Evolutionary conservation across 2,329 filamentous ascomycete genomes (phyloP), one percentile per base, ranked within the genome.

Genomic region (Botryotinia convoluta): DNA sequence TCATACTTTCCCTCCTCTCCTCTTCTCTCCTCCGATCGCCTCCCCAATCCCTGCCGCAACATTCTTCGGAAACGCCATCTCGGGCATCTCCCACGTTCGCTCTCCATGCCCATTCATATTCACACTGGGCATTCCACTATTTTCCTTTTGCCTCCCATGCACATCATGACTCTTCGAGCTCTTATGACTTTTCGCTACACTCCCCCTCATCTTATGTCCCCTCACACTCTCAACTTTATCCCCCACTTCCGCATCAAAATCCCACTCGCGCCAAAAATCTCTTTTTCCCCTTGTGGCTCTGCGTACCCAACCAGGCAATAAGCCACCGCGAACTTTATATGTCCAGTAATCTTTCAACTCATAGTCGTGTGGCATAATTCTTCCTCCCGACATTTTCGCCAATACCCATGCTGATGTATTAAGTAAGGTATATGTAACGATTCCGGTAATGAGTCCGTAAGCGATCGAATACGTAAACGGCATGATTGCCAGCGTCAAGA

Each of bases 391-490:
- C 5, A 83, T 83, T 80, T 89, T 86, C 81, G 92, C 90, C 77
- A 97, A 82, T 65, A 92, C 73, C 88, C 88, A 95, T 20, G 93
- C 90, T 20, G 87, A 79, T 0, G 86, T 88, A 83, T 97, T 97
- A 83, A 97, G 87, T 76, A 92, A 80, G 62, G 91, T 91, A 82
- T 97, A 97, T 57, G 89, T 89, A 79, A 91, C 86, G 78, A 97
- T 92, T 70, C 93, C 93, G 1, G 79, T 92, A 77, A 97, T 97
- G 26, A 97, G 86, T 65, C 94, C 94, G 79, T 97, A 93, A 20
- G 94, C 93, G 79, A 97, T 96, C 59, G 90, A 93, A 85, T 96
- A 97, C 1, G 92, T 94, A 83, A 97, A 96, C 0, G 94, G 93
- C 94, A 97, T 97, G 74, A 95, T 84, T 73, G 91, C 89, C 76